Evolutionary conservation across 2,329 filamentous ascomycete genomes (phyloP).

Genomic region (Ustilaginoidea virens): DNA sequence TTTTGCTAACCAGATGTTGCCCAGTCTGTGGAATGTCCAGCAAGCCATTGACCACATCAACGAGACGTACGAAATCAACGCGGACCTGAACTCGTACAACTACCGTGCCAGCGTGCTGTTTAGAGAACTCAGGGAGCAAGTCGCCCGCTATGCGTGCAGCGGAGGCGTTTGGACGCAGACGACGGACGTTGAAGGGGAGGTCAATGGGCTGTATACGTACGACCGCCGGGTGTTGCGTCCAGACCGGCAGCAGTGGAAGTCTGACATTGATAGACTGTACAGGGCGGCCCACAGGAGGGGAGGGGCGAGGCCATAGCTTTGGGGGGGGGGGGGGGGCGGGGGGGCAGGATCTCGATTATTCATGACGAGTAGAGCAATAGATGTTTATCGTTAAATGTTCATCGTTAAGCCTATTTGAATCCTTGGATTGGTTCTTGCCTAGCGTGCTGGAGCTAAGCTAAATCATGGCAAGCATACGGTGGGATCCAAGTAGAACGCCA

Average conservation of each 20-base stretch:
- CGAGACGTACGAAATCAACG: slow-evolving; percentile 52
- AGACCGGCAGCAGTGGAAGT: slow-evolving; percentile 40
- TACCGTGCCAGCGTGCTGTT: slow-evolving; percentile 47
- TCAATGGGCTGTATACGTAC: slow-evolving; percentile 57
- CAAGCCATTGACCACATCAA: slow-evolving; percentile 43
- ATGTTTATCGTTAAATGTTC: too few relatives aligned
- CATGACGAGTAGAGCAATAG: too few relatives aligned
- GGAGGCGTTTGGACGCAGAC: slow-evolving; percentile 61
- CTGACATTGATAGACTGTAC: slow-evolving; percentile 44
- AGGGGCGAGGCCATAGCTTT: not conserved
- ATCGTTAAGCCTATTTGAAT: too few relatives aligned
- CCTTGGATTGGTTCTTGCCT: too few relatives aligned
- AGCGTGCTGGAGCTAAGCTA: too few relatives aligned
- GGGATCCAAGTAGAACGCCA: too few relatives aligned
- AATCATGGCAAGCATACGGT: too few relatives aligned
- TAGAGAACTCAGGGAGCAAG: slow-evolving; percentile 44
- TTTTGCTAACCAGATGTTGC: not conserved
- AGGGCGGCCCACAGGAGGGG: slow-evolving; percentile 28
- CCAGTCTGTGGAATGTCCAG: slow-evolving; percentile 48
- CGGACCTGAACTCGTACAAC: slow-evolving; percentile 45
- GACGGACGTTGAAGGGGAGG: slow-evolving; percentile 59
- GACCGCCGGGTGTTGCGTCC: slow-evolving; percentile 46
- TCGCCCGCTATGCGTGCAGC: slow-evolving; percentile 45
- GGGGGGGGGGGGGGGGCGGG: too few relatives aligned
- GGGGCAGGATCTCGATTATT: too few relatives aligned